Conservation (phyloP, 1,284 basidiomycete species). For the Puccinia horiana region DNA sequence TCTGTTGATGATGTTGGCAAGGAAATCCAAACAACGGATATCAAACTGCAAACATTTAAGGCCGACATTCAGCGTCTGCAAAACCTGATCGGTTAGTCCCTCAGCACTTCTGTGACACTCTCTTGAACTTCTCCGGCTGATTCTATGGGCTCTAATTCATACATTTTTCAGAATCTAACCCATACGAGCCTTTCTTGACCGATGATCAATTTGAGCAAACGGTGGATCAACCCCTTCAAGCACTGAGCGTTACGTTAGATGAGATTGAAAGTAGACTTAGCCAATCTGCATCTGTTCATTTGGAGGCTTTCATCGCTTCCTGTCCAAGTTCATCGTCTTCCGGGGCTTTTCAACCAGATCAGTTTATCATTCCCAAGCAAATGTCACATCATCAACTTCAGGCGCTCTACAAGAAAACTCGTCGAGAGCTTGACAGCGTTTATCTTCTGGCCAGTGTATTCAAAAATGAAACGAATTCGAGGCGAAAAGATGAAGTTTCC, state of each 20-base stretch:
- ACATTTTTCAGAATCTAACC: slow-evolving; percentile 30
- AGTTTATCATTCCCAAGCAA: slow-evolving; percentile 48
- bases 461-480: slow-evolving; percentile 12
- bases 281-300: slow-evolving; percentile 10
- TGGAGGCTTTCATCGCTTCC: slow-evolving; percentile 40
- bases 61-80: background rate
- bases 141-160: background rate
- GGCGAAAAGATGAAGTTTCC: slow-evolving; percentile 26
- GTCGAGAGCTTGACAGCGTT: slow-evolving; percentile 11
- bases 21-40: slow-evolving; percentile 3
- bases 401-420: slow-evolving; percentile 28
- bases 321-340: slow-evolving; percentile 38
- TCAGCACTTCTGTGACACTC: background rate
- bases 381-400: slow-evolving; percentile 44
- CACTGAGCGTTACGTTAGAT: background rate
- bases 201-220: slow-evolving; percentile 19
- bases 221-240: slow-evolving; percentile 16
- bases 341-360: slow-evolving; percentile 38
- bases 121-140: background rate
- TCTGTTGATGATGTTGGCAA: slow-evolving; percentile 18
- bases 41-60: slow-evolving; percentile 13
- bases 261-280: slow-evolving; percentile 21
- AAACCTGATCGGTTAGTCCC: slow-evolving; percentile 34
- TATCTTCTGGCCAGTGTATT: slow-evolving; percentile 10
- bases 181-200: slow-evolving; percentile 9